A percentile compares a stretch with the other conserved stretches of the same genome.
These are phyloP conservation scores for Kluyveromyces sp. DNA, from an alignment of 1,139 yeast genomes.

Conservation along the genomic window DNA sequence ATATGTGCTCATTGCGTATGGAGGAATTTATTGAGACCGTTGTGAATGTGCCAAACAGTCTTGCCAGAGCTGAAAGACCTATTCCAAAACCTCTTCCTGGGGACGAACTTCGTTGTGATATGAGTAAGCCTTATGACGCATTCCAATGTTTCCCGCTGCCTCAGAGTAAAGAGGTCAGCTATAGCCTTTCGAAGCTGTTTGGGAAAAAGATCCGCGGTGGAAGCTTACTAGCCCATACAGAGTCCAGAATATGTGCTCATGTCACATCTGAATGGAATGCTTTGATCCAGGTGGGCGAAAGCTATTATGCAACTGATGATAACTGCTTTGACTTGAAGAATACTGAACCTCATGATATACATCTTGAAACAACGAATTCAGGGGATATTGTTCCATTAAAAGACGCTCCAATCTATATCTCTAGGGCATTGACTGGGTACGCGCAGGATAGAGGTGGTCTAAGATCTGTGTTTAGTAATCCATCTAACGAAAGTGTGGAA, in stretches of 20 bases:
- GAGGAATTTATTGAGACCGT: slow-evolving; percentile 69
- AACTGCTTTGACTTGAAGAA: slow-evolving; percentile 35
- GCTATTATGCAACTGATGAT: slow-evolving; percentile 26
- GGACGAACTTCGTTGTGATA: slow-evolving; percentile 64
- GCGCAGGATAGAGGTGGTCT: slow-evolving; percentile 90
- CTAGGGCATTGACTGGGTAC: slow-evolving; percentile 85
- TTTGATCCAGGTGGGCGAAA: slow-evolving; percentile 25
- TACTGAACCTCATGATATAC: slow-evolving; percentile 34
- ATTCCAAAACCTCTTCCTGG: slow-evolving; percentile 77
- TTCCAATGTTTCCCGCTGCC: slow-evolving; percentile 76
- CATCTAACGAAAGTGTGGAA: slow-evolving; percentile 40
- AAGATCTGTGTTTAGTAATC: slow-evolving; percentile 68
- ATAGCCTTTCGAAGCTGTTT: slow-evolving; percentile 57
- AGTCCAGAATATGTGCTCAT: slow-evolving; percentile 40
- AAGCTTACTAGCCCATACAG: slow-evolving; percentile 42
- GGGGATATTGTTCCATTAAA: slow-evolving; percentile 32
- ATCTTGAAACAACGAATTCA: slow-evolving; percentile 35
- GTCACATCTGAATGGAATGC: slow-evolving; percentile 42
- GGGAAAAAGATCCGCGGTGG: slow-evolving; percentile 62
- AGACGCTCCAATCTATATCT: slow-evolving; percentile 61
- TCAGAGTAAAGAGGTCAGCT: slow-evolving; percentile 44
- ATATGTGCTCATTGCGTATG: slow-evolving; percentile 46
- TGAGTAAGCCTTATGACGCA: slow-evolving; percentile 44
- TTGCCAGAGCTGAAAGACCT: slow-evolving; percentile 56
- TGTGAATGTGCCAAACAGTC: slow-evolving; percentile 59